Percentiles rank a stretch among this genome's conserved stretches.
phyloP scores from a whole-genome alignment of 2,329 filamentous ascomycete genomes.

The Sporothrix inflata region DNA sequence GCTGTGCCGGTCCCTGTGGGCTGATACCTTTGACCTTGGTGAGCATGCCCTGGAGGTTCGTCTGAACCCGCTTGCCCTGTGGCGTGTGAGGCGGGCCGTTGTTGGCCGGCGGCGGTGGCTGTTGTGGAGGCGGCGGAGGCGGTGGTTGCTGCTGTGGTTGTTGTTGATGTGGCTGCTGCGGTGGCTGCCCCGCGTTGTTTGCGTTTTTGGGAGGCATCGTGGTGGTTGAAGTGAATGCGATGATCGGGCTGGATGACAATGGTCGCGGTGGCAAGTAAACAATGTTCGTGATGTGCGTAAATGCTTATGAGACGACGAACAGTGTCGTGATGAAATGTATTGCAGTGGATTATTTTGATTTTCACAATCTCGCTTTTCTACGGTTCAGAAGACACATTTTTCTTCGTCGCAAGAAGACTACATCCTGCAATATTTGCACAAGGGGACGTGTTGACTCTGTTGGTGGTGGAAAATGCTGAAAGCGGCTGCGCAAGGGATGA shows the following conservation, averaged over 20 bases:
- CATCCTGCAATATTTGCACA: neutral
- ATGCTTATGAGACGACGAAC: no score
- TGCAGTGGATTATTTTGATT: neutral
- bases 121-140: neutral
- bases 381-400: neutral
- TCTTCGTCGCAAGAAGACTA: neutral
- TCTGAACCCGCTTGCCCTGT: neutral
- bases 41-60: neutral
- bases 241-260: neutral
- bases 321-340: no score
- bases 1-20: neutral
- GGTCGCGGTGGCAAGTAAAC: neutral
- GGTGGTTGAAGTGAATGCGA: neutral
- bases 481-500: slow-evolving; percentile 8
- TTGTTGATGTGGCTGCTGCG: neutral
- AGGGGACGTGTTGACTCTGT: neutral
- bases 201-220: neutral
- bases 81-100: neutral
- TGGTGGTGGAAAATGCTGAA: neutral
- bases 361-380: neutral
- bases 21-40: neutral
- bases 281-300: no score
- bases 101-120: neutral
- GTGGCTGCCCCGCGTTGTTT: neutral
- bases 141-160: neutral